A percentile compares a stretch with the other conserved stretches of the same genome.
These are phyloP conservation scores for Phaeosphaeriaceae sp. DNA, from an alignment of 2,329 filamentous ascomycete genomes.

Conservation along the genomic window DNA sequence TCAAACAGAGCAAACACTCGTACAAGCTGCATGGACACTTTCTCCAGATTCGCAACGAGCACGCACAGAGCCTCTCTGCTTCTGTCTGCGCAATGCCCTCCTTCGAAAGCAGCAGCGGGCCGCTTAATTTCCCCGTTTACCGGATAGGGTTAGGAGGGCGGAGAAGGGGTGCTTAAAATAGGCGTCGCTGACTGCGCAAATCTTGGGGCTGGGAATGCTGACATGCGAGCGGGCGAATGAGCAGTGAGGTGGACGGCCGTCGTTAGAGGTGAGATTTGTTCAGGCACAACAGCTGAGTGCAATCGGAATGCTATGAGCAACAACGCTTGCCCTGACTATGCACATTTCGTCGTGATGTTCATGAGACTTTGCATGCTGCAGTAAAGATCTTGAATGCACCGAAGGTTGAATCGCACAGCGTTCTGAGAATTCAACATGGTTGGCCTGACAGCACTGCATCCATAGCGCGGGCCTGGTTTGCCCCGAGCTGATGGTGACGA, in stretches of 20 bases:
- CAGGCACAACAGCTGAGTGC: neutral
- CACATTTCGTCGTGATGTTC: too few relatives aligned
- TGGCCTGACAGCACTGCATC: neutral
- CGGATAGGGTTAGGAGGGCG: neutral
- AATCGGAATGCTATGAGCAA: neutral
- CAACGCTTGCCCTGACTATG: too few relatives aligned
- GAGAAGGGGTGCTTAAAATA: slow-evolving; percentile 1
- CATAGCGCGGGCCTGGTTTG: neutral
- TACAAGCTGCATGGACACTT: neutral
- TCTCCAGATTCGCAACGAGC: neutral
- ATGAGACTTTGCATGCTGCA: too few relatives aligned
- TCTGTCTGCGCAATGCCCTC: neutral
- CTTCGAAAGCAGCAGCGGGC: neutral
- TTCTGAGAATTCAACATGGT: neutral
- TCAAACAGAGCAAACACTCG: neutral
- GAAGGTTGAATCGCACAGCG: neutral
- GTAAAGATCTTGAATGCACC: neutral
- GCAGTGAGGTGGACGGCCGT: neutral
- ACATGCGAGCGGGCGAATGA: neutral
- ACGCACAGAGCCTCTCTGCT: neutral
- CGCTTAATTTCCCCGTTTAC: slow-evolving; percentile 4
- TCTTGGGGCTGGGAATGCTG: neutral
- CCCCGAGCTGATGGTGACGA: slow-evolving; percentile 1
- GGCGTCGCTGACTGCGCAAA: slow-evolving; percentile 3
- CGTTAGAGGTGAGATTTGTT: neutral